These are phyloP conservation scores for Acaromyces ingoldii DNA, from an alignment of 1,284 basidiomycete species.

Conservation along the genomic window DNA sequence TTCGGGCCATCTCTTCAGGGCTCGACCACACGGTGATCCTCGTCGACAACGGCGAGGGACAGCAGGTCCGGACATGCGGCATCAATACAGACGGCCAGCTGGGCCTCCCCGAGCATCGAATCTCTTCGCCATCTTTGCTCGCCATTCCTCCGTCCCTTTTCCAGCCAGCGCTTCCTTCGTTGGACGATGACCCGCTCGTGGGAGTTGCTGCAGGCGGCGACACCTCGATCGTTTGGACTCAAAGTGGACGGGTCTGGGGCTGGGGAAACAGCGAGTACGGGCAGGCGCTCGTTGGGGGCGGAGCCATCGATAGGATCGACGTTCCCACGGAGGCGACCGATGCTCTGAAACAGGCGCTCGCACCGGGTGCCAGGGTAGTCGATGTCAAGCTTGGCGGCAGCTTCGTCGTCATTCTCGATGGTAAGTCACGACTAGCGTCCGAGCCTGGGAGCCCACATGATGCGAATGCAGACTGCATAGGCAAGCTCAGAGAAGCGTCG, in stretches of 20 bases:
- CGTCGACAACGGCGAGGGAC: not conserved
- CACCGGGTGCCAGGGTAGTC: not conserved
- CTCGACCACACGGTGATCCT: conserved; percentile 13
- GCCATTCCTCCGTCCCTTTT: not conserved
- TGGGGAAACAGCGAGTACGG: conserved; percentile 18
- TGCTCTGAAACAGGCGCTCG: not conserved
- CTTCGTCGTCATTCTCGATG: conserved; percentile 7
- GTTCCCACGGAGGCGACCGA: conserved; percentile 3
- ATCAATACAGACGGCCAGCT: conserved; percentile 16
- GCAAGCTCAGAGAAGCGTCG: too few species aligned
- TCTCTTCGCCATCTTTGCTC: conserved; percentile 6
- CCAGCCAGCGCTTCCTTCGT: not conserved
- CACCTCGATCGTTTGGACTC: conserved; percentile 8
- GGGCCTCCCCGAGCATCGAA: not conserved
- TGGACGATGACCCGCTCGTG: not conserved
- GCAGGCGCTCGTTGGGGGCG: conserved; percentile 5
- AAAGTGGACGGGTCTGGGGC: conserved; percentile 3
- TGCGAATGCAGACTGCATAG: too few species aligned
- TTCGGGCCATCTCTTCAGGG: conserved; percentile 1
- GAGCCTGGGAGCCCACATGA: too few species aligned
- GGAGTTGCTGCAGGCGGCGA: conserved; percentile 16
- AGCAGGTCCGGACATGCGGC: conserved; percentile 1
- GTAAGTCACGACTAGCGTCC: too few species aligned
- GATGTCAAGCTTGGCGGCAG: conserved; percentile 9
- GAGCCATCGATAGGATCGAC: conserved; percentile 4